Conservation (phyloP, 1,139 yeast genomes). For the Geotrichum candidum region DNA sequence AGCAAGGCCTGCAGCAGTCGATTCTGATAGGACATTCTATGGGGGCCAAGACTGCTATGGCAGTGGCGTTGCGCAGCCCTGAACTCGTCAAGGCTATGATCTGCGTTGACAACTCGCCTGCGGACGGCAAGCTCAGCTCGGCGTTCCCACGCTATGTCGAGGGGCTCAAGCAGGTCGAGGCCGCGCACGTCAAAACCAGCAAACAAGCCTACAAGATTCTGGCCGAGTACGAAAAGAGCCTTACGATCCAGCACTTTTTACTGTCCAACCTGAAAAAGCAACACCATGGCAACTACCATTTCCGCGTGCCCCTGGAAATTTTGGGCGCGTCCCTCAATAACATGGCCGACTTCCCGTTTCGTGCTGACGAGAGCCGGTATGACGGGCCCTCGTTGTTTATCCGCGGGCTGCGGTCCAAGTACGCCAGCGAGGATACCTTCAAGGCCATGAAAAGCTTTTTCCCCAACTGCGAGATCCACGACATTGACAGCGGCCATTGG, state of each 20-base stretch:
- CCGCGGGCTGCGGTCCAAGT: constrained; percentile 68
- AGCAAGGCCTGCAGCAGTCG: constrained; percentile 47
- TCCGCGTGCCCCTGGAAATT: constrained; percentile 64
- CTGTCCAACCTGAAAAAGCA: constrained; percentile 59
- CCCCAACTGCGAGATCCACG: constrained; percentile 69
- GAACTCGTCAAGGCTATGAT: constrained; percentile 57
- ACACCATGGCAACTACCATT: constrained; percentile 30
- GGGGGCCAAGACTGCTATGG: constrained; percentile 97
- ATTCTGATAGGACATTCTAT: constrained; percentile 86
- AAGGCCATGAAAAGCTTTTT: constrained; percentile 71
- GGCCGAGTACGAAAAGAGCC: constrained; percentile 52
- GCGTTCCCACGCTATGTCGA: constrained; percentile 60
- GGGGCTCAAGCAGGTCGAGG: constrained; percentile 48
- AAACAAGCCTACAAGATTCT: constrained; percentile 66
- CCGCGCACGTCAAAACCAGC: constrained; percentile 42
- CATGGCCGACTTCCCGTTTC: constrained; percentile 78
- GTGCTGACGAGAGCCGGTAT: constrained; percentile 50
- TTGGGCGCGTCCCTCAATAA: constrained; percentile 60
- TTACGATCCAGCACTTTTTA: constrained; percentile 66
- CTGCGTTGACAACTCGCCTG: constrained; percentile 86
- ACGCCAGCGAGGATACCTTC: constrained; percentile 78
- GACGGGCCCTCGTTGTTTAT: constrained; percentile 71
- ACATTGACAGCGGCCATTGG: constrained; percentile 89
- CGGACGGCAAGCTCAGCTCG: constrained; percentile 52
- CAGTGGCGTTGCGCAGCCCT: constrained; percentile 66